Conservation (phyloP, 1,139 yeast species). For the Debaryomycetaceae sp. region DNA sequence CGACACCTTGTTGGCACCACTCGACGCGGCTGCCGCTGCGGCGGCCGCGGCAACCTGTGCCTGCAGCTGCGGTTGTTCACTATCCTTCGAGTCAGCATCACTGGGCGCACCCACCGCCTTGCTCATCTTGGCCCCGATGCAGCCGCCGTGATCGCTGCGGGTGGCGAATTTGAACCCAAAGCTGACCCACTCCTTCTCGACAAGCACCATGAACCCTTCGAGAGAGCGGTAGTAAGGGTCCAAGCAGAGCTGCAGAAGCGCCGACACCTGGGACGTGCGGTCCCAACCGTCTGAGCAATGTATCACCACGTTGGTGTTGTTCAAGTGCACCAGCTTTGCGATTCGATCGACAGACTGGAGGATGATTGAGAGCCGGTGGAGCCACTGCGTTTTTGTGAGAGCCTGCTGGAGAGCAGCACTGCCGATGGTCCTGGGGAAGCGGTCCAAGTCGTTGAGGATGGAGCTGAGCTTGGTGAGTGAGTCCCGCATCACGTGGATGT, state of each 20-base stretch:
- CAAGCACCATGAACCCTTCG: conserved; percentile 77
- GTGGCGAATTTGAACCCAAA: conserved; percentile 91
- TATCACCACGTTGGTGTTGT: conserved; percentile 75
- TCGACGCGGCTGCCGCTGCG: not conserved
- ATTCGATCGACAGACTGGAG: conserved; percentile 76
- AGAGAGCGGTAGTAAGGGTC: conserved; percentile 88
- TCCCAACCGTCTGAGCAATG: conserved; percentile 99
- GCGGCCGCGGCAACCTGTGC: conserved; percentile 10
- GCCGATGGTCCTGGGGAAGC: conserved; percentile 32
- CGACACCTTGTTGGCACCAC: conserved; percentile 14
- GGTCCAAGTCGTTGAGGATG: conserved; percentile 66
- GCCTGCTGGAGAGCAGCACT: conserved; percentile 34
- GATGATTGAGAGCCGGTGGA: conserved; percentile 64
- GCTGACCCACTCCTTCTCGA: conserved; percentile 94
- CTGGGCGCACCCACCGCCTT: no score
- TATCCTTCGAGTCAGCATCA: not conserved
- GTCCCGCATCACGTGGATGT: conserved; percentile 93
- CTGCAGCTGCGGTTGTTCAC: conserved; percentile 1
- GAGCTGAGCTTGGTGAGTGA: conserved; percentile 62
- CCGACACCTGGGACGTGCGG: conserved; percentile 84
- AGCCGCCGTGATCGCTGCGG: conserved; percentile 69
- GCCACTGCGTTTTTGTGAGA: conserved; percentile 73
- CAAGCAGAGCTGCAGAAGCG: conserved; percentile 78
- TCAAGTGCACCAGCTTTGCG: conserved; percentile 73
- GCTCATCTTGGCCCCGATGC: conserved; percentile 40